Evolutionary conservation across 306 rosid species (phyloP), one percentile per base, ranked within the genome.

Genomic region (Sindora glabra): DNA sequence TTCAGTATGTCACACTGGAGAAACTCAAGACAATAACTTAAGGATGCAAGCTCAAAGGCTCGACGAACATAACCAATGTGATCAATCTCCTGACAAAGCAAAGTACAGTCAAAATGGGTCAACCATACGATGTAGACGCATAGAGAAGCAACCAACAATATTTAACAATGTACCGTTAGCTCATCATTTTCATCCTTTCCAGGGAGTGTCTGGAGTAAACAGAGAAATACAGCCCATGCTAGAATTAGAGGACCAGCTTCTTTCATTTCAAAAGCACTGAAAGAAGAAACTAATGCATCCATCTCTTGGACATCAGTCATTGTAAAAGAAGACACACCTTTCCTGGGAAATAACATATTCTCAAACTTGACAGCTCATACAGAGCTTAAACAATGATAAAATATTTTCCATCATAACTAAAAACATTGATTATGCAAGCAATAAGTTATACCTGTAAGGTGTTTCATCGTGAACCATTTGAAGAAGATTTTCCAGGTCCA

Each of bases 401-500:
- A n/a, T n/a, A n/a, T n/a, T n/a, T n/a, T n/a, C n/a, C n/a, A n/a
- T n/a, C n/a, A n/a, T n/a, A n/a, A n/a, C n/a, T n/a, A n/a, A n/a
- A n/a, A n/a, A n/a, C n/a, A n/a, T n/a, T n/a, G n/a, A n/a, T n/a
- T n/a, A n/a, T n/a, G n/a, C n/a, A n/a, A n/a, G n/a, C n/a, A 45
- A 42, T 45, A 65, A 66, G 15, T 56, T 36, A 54, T 33, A 89
- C 98, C 98, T 85, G 85, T 79, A 86, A 51, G 98, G 84, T 16
- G 51, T 77, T 79, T 85, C 90, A 74, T 88, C 98, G 52, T 80
- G 98, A 72, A 91, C 92, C 98, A 91, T 85, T 77, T 83, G 92
- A 77, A 91, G 86, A 81, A 88, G 83, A 78, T 48, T 85, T 62
- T 91, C 96, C 72, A 91, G 72, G 80, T 88, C 87, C 68, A 91